These are phyloP conservation scores for Hymenotorrendiella dingleyae DNA, from an alignment of 2,329 filamentous ascomycete species.

Conservation along the genomic window DNA sequence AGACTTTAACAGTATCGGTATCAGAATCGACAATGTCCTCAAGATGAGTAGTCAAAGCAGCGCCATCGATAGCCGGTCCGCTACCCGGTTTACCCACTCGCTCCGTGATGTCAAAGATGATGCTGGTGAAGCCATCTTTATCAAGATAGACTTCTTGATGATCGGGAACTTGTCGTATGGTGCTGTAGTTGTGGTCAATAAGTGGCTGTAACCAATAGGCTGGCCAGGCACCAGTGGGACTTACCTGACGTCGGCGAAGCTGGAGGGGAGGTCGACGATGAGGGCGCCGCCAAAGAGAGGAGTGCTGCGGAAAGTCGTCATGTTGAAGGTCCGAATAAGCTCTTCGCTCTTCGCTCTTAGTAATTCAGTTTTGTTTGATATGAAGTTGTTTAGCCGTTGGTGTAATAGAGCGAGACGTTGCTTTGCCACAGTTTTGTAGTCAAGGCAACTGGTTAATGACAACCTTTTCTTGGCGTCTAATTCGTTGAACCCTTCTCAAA, in stretches of 20 bases:
- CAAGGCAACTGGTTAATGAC: conserved; percentile 1
- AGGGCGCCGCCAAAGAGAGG: conserved; percentile 70
- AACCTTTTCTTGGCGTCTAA: conserved; percentile 4
- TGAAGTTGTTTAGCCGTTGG: neutral
- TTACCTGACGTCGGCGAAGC: conserved; percentile 69
- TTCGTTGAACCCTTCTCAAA: neutral
- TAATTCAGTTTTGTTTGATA: no score
- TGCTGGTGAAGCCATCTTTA: conserved; percentile 72
- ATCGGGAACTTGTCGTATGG: conserved; percentile 70
- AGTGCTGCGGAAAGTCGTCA: conserved; percentile 50
- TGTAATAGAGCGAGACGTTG: no score
- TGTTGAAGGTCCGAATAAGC: no score
- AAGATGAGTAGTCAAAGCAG: conserved; percentile 62
- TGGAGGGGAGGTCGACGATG: conserved; percentile 59
- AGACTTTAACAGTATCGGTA: conserved; percentile 57
- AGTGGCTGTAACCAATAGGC: conserved; percentile 5
- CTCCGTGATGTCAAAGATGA: conserved; percentile 88
- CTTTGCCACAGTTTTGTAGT: neutral
- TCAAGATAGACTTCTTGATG: conserved; percentile 94
- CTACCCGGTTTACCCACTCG: conserved; percentile 56
- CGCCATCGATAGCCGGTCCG: conserved; percentile 58
- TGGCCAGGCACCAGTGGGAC: conserved; percentile 14
- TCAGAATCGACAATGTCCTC: conserved; percentile 64
- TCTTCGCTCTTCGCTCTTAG: no score
- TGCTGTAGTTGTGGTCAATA: conserved; percentile 39